Conservation (phyloP, 2,329 filamentous ascomycete species). For the Parafenestella ontariensis region DNA sequence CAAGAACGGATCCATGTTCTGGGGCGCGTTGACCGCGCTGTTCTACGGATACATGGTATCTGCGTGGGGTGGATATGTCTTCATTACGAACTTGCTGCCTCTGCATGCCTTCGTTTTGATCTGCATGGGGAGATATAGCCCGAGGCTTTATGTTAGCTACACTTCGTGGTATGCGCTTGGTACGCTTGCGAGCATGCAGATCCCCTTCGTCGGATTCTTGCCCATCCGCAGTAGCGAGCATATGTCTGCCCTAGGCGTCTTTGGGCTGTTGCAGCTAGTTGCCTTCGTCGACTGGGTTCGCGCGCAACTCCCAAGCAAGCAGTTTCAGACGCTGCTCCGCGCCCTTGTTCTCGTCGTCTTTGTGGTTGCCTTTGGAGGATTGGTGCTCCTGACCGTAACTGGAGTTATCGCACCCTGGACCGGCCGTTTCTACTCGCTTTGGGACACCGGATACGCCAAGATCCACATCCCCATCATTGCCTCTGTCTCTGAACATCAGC, state of each 20-base stretch:
- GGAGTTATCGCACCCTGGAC: slow-evolving; percentile 97
- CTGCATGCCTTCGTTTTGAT: slow-evolving; percentile 93
- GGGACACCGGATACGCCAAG: slow-evolving; percentile 98
- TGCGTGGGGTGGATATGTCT: slow-evolving; percentile 99
- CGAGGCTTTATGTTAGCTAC: slow-evolving; percentile 92
- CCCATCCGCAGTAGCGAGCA: slow-evolving; percentile 97
- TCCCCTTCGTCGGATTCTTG: slow-evolving; percentile 97
- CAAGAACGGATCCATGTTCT: slow-evolving; percentile 95
- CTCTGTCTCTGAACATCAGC: slow-evolving; percentile 99
- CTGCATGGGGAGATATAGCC: slow-evolving; percentile 96
- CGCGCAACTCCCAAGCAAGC: slow-evolving; percentile 85
- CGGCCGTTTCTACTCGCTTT: slow-evolving; percentile 98
- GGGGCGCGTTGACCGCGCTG: slow-evolving; percentile 90
- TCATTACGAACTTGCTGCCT: slow-evolving; percentile 97
- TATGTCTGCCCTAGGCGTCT: slow-evolving; percentile 95
- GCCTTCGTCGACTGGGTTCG: slow-evolving; percentile 91
- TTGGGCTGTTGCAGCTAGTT: slow-evolving; percentile 92
- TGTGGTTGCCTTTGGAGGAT: slow-evolving; percentile 72
- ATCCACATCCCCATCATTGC: slow-evolving; percentile 99
- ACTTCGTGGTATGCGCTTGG: slow-evolving; percentile 98
- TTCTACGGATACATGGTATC: slow-evolving; percentile 99
- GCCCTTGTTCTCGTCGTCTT: slow-evolving; percentile 78
- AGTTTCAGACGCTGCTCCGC: slow-evolving; percentile 90
- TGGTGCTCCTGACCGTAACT: slow-evolving; percentile 82
- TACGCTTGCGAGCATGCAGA: slow-evolving; percentile 97